Evolutionary conservation across 352 stramenopile genomes (phyloP), one percentile per base, ranked within the genome.

Genomic region (Globisporangium splendens): DNA sequence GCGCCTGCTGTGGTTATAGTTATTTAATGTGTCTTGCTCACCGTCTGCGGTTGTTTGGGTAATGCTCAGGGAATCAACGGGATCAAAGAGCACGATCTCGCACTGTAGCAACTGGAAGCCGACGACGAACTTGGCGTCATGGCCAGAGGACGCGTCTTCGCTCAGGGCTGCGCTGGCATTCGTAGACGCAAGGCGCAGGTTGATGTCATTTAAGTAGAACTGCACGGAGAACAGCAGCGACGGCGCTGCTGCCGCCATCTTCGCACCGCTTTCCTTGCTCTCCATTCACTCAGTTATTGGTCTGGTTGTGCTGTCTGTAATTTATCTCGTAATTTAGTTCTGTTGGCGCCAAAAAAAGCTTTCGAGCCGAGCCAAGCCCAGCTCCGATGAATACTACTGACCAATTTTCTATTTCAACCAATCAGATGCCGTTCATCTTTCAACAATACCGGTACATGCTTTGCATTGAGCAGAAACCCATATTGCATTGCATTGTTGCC

Each of bases 81-180:
- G 15, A 51, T 80, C 72, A 18, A 85, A 78, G 35, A 82, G 35
- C 42, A 85, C 68, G 46, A 85, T 78, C 44, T 85, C 75, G 48
- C 72, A 77, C 56, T 80, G 70, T 8, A 82, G 47, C 44, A 85
- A 57, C 55, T 82, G 75, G 41, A 85, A 85, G 20, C 64, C 75
- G 17, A 80, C 17, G 0, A 82, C 38, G 3, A 74, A 46, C 17
- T 51, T n/a, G 59, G 31, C 17, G 20, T 24, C 1, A 24, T 46
- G 33, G 12, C 2, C 17, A n/a, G 39, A 3, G 12, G 39, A 4
- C 6, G 58, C 18, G 15, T 14, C 15, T n/a, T 46, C 46, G 0
- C 35, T 0, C 20, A 46, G 21, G 0, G 28, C 17, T 2, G 39
- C 39, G 39, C 39, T 52, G 1, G 3, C 0, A 3, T 21, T 15